A percentile compares a stretch with the other conserved stretches of the same genome.
phyloP scores from a whole-genome alignment of 148 eudicot genomes.

The Arctostaphylos glauca region DNA sequence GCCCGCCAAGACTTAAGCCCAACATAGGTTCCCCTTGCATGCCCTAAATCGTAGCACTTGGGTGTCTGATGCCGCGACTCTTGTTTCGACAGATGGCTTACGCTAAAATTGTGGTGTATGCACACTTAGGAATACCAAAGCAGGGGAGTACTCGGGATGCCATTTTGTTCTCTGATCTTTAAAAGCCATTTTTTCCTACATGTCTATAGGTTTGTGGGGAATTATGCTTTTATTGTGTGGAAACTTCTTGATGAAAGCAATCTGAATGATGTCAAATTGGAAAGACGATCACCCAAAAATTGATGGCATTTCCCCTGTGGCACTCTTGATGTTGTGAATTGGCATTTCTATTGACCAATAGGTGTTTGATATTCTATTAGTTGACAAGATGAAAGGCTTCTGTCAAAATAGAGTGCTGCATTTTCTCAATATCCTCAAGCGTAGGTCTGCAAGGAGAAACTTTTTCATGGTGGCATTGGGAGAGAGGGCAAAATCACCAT shows the following conservation, averaged over 20 bases:
- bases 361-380: background rate
- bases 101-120: background rate
- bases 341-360: background rate
- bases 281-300: background rate
- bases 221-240: background rate
- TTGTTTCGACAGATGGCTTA: background rate
- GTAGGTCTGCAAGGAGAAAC: background rate
- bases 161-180: background rate
- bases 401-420: background rate
- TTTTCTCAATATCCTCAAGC: background rate
- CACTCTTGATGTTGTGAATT: background rate
- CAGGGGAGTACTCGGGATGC: background rate
- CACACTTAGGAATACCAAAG: background rate
- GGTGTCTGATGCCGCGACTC: background rate
- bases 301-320: background rate
- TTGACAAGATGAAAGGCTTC: background rate
- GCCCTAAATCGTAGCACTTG: background rate
- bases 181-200: background rate
- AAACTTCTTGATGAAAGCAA: background rate
- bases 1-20: background rate
- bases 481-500: constrained; percentile 7
- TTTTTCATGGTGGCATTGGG: background rate
- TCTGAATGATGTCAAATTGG: background rate
- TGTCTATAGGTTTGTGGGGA: background rate
- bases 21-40: background rate